phyloP scores from a whole-genome alignment of 2,329 filamentous ascomycete species.

The Beauveria sp. region DNA sequence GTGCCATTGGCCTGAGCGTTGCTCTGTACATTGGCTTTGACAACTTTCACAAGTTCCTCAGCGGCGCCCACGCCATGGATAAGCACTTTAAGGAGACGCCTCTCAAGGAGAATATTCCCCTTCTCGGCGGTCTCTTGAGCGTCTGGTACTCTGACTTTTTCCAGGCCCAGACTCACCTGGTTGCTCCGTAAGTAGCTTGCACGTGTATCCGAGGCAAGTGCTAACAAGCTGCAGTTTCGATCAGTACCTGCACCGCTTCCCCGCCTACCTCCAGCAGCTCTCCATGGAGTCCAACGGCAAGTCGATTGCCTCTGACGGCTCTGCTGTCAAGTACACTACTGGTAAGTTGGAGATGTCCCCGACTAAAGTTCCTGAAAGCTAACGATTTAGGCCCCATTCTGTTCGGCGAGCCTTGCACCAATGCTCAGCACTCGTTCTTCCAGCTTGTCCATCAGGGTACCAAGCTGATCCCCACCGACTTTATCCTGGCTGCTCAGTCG shows the following conservation, averaged over 20 bases:
- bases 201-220: background rate
- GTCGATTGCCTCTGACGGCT: constrained; percentile 81
- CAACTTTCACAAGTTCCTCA: constrained; percentile 95
- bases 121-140: constrained; percentile 83
- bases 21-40: constrained; percentile 93
- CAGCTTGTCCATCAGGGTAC: constrained; percentile 98
- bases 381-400: constrained; percentile 61
- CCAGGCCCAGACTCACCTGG: constrained; percentile 93
- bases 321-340: constrained; percentile 94
- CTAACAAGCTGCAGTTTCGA: constrained; percentile 59
- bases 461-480: constrained; percentile 96
- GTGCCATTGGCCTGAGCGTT: constrained; percentile 91
- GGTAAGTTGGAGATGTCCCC: constrained; percentile 30
- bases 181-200: constrained; percentile 66
- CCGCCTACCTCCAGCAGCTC: constrained; percentile 95
- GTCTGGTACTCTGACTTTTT: constrained; percentile 99
- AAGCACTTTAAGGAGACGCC: constrained; percentile 92
- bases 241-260: constrained; percentile 98
- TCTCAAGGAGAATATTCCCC: constrained; percentile 89
- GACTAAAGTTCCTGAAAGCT: constrained; percentile 9
- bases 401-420: constrained; percentile 97
- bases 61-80: constrained; percentile 95
- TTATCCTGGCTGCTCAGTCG: constrained; percentile 91
- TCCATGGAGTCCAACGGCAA: constrained; percentile 99
- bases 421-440: constrained; percentile 99